These are phyloP conservation scores for Elsinoe perseae DNA, from an alignment of 2,329 filamentous ascomycete species.

Conservation along the genomic window DNA sequence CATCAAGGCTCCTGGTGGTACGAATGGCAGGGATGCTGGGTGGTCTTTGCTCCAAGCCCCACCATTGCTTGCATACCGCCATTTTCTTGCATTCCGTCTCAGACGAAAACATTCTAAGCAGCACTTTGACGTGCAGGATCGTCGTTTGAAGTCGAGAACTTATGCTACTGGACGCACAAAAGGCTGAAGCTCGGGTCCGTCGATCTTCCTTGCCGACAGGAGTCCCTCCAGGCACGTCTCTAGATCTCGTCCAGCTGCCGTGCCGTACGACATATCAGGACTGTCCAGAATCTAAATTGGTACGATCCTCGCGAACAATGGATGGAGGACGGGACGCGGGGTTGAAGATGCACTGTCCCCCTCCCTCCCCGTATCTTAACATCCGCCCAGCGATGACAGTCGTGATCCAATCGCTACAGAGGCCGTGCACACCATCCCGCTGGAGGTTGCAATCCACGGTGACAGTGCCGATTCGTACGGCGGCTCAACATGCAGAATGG, in stretches of 20 bases:
- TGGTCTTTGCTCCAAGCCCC: constrained; percentile 6
- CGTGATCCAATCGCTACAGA: neutral
- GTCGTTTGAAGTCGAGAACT: constrained; percentile 1
- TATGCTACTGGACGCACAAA: neutral
- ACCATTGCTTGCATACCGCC: constrained; percentile 10
- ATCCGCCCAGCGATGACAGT: neutral
- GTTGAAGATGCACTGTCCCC: neutral
- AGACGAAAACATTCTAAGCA: neutral
- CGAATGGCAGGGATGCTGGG: neutral
- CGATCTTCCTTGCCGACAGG: neutral
- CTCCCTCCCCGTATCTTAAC: neutral
- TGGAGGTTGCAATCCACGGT: constrained; percentile 3
- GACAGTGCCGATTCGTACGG: constrained; percentile 8
- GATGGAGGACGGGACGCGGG: neutral
- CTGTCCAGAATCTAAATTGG: neutral
- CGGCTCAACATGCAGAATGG: neutral
- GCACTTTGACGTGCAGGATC: neutral
- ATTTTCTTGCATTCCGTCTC: constrained; percentile 3
- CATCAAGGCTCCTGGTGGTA: neutral
- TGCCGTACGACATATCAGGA: neutral
- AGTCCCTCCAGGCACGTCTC: neutral
- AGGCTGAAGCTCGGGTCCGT: neutral
- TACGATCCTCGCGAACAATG: neutral
- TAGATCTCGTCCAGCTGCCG: neutral
- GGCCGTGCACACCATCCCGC: constrained; percentile 3